Base-by-base conservation (phyloP, 805 yeast species). In the Wickerhamomyces mucosus region DNA sequence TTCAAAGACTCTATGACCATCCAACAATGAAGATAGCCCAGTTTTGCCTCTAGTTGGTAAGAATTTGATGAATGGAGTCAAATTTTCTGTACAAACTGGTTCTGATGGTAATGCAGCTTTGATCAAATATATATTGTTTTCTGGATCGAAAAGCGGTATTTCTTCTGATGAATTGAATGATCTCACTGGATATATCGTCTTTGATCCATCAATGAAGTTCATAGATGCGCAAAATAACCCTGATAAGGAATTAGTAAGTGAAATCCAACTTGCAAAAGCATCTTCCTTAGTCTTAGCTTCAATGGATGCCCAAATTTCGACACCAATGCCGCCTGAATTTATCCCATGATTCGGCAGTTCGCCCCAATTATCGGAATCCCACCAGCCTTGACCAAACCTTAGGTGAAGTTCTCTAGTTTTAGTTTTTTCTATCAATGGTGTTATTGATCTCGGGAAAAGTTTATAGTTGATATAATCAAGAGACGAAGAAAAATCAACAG, bases 211-310 rank as follows among this genome's bases (percentile, higher is more conserved):
- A 32, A 92, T 78, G 55, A 85, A 86, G 50, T 92, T 88, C 33
- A 92, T 63, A 8, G 96, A 85, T 0, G 97, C 96, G 59, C 98
- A 92, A 54, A 92, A 92, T 46, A 85, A 67, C 1, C 97, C 98
- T 2, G 95, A 80, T 30, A 92, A 60, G 1, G 80, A 69, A 45
- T 83, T 79, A 6, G 81, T 76, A 27, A 92, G 61, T 33, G 65
- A 61, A 37, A 59, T 64, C 98, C 98, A 92, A 27, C 70, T 62
- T 6, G 53, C 43, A 40, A 69, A 65, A 2, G 89, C 92, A 4
- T 61, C 69, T 2, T 59, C 63, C 28, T 69, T 58, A 16, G 62
- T 44, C 2, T 51, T 56, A 1, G 89, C 88, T 46, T 78, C 89
- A 18, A 92, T 68, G 24, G 75, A 65, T 0, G 96, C 88, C 86